Percentiles rank a stretch among this genome's conserved stretches.
Conservation (phyloP, 2,329 filamentous ascomycete species). For the Colletotrichum tofieldiae region DNA sequence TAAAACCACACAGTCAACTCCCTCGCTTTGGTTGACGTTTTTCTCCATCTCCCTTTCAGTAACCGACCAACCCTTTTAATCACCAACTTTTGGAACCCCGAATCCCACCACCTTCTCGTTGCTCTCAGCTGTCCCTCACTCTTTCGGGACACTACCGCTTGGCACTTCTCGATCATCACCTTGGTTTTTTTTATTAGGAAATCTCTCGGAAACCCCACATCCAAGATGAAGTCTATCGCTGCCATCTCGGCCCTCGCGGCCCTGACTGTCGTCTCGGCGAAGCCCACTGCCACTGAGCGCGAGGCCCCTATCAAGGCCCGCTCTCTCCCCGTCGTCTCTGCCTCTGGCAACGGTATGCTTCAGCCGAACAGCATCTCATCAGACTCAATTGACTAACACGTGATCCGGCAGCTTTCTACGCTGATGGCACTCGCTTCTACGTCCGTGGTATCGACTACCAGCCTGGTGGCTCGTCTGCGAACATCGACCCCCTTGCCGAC, state of each 20-base stretch:
- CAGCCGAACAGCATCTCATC: neutral
- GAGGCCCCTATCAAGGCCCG: constrained; percentile 67
- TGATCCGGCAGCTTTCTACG: constrained; percentile 67
- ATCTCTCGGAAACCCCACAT: constrained; percentile 33
- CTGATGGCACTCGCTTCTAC: constrained; percentile 69
- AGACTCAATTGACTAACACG: constrained; percentile 46
- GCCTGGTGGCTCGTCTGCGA: constrained; percentile 71
- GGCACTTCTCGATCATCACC: constrained; percentile 35
- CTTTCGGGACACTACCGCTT: constrained; percentile 36
- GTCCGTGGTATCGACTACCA: constrained; percentile 75
- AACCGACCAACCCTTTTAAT: constrained; percentile 43
- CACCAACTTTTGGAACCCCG: constrained; percentile 33
- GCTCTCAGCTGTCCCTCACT: constrained; percentile 28
- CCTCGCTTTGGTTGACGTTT: constrained; percentile 44
- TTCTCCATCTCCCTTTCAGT: constrained; percentile 26
- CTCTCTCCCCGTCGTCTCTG: constrained; percentile 65
- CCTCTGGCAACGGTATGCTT: constrained; percentile 69
- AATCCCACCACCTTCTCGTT: constrained; percentile 25
- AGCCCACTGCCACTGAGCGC: constrained; percentile 65
- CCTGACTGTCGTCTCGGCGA: constrained; percentile 60
- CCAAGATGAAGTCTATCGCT: constrained; percentile 65
- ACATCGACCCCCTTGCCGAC: constrained; percentile 84
- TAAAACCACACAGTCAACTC: constrained; percentile 36
- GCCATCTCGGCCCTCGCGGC: constrained; percentile 66
- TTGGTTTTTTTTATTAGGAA: constrained; percentile 21